Evolutionary conservation across 768 basidiomycete genomes (phyloP), one percentile per base, ranked within the genome.

Genomic region (Mycena haematopus): DNA sequence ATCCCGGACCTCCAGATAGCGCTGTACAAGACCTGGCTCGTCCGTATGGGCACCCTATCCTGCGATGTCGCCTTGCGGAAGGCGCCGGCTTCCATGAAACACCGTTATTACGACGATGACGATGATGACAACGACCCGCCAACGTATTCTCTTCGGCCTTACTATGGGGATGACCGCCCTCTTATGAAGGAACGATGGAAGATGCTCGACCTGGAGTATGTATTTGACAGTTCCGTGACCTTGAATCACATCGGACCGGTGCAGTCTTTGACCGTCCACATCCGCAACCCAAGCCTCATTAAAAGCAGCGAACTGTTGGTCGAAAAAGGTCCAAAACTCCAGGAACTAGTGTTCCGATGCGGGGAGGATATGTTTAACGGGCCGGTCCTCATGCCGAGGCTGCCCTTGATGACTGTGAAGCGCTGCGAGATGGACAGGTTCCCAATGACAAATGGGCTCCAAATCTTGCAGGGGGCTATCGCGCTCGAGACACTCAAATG

Each of bases 401-500:
- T 61, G 1, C 60, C 60, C 27, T 19, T 61, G 36, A 6, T 31
- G 13, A 49, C 24, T 7, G 14, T 61, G 21, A 61, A 61, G 52
- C 45, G 36, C 31, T 55, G 46, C 52, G 44, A 60, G 31, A 52
- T 60, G 51, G n/a, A 15, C 42, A 53, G 44, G 27, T 55, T 61
- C 10, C 45, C 52, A 2, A 17, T 61, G 3, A 42, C 36, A 7
- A 61, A 61, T 14, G 60, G 60, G n/a, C 60, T 61, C 24, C 53
- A 61, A 11, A 25, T 61, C 19, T 25, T 61, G 13, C 27, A 33
- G 15, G 27, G 54, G 35, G 47, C 60, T 21, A 24, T 13, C 21
- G n/a, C 35, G 14, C 60, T 61, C 46, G 60, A 61, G 46, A 61
- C 36, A 36, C 36, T 61, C 38, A 55, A 42, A n/a, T 61, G 36